Percentiles rank a stretch among this genome's conserved stretches.
phyloP scores from a whole-genome alignment of 768 basidiomycete genomes.

The Lactarius sanguifluus region DNA sequence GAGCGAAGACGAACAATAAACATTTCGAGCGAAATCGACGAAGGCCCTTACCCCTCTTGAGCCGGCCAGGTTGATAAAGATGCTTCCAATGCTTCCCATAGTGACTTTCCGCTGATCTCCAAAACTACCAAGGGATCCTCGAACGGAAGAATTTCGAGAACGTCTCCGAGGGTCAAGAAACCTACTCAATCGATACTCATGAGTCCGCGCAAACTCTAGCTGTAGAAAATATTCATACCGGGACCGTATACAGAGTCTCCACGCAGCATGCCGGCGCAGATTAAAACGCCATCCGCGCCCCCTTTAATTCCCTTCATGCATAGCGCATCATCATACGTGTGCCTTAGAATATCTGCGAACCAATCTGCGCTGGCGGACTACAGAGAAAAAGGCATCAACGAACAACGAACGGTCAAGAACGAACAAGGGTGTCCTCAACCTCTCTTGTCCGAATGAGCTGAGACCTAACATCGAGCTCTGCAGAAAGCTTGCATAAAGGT shows the following conservation, averaged over 20 bases:
- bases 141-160: slow-evolving; percentile 87
- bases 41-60: slow-evolving; percentile 71
- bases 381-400: slow-evolving; percentile 2
- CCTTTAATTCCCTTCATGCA: slow-evolving; percentile 51
- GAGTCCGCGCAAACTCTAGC: neutral
- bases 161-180: slow-evolving; percentile 76
- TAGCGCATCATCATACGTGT: slow-evolving; percentile 76
- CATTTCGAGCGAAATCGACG: neutral
- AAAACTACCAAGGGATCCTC: slow-evolving; percentile 82
- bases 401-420: slow-evolving; percentile 1
- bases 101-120: slow-evolving; percentile 71
- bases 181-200: slow-evolving; percentile 42
- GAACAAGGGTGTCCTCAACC: slow-evolving; percentile 40
- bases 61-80: slow-evolving; percentile 79
- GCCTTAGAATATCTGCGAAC: slow-evolving; percentile 81
- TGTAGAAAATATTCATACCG: slow-evolving; percentile 43
- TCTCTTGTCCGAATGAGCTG: slow-evolving; percentile 72
- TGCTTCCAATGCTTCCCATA: slow-evolving; percentile 80
- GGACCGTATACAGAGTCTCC: slow-evolving; percentile 86
- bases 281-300: slow-evolving; percentile 77
- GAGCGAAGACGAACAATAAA: neutral
- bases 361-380: slow-evolving; percentile 76
- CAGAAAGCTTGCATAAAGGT: slow-evolving; percentile 70
- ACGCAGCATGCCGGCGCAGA: slow-evolving; percentile 80
- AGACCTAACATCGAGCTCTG: slow-evolving; percentile 71